Conservation (phyloP, 1,139 yeast genomes). For the Yamadazyma dushanensis region DNA sequence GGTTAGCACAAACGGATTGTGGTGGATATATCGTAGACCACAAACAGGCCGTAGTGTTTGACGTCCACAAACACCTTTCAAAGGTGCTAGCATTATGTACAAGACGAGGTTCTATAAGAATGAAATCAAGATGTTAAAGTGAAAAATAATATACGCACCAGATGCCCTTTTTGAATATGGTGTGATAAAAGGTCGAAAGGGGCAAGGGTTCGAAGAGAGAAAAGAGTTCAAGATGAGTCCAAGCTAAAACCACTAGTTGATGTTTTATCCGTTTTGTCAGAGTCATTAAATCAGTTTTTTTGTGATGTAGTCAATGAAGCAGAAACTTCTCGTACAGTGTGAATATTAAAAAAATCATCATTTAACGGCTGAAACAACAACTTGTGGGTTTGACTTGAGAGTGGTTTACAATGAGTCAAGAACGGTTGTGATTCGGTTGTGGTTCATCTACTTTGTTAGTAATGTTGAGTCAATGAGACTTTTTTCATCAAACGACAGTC, state of each 20-base stretch:
- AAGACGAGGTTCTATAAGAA: no score
- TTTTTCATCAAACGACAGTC: constrained; percentile 32
- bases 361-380: constrained; percentile 16
- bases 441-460: neutral
- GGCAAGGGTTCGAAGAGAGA: neutral
- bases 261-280: constrained; percentile 39
- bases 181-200: neutral
- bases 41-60: no score
- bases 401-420: no score
- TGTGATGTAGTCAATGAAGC: constrained; percentile 50
- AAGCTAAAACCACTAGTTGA: neutral
- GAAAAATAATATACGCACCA: no score
- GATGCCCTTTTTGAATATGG: no score
- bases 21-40: no score
- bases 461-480: no score
- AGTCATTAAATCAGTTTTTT: constrained; percentile 79
- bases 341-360: constrained; percentile 59
- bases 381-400: neutral
- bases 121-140: no score
- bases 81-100: no score
- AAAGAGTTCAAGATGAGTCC: neutral
- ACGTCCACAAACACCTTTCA: no score
- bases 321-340: constrained; percentile 60
- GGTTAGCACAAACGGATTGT: no score
- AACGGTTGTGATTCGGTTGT: no score